These are phyloP conservation scores for Jamesozyma rosinii DNA, from an alignment of 805 yeast genomes.

Conservation along the genomic window DNA sequence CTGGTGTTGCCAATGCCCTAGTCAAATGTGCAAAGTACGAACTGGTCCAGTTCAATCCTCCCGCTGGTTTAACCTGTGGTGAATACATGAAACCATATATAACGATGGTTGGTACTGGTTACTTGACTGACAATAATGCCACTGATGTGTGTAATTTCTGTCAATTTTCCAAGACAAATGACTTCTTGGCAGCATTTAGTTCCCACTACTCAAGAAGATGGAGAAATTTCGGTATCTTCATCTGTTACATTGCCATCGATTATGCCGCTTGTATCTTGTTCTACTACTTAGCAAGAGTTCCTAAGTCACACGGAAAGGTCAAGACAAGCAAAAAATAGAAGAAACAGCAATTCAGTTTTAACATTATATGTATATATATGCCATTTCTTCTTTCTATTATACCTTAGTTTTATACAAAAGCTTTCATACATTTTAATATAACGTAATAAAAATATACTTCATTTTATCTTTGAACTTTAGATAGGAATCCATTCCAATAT, in stretches of 20 bases:
- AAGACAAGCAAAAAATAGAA: too few species aligned
- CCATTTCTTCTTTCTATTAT: too few species aligned
- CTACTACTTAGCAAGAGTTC: constrained; percentile 65
- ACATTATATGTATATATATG: too few species aligned
- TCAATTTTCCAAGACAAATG: constrained; percentile 45
- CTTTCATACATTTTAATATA: too few species aligned
- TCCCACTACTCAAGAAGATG: constrained; percentile 35
- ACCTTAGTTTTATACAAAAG: too few species aligned
- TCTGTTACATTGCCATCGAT: constrained; percentile 43
- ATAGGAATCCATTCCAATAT: too few species aligned
- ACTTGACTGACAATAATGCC: constrained; percentile 37
- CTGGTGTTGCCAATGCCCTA: constrained; percentile 44
- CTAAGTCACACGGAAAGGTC: constrained; percentile 37
- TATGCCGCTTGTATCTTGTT: constrained; percentile 32
- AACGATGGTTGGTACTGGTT: constrained; percentile 36
- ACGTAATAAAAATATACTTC: background rate
- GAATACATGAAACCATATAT: constrained; percentile 39
- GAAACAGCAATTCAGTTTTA: too few species aligned
- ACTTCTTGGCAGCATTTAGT: constrained; percentile 43
- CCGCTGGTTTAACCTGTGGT: constrained; percentile 49
- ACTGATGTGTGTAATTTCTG: constrained; percentile 54
- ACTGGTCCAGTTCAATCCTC: constrained; percentile 42
- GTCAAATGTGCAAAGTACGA: constrained; percentile 45
- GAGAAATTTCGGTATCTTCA: constrained; percentile 55
- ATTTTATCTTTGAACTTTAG: too few species aligned